Evolutionary conservation across 805 yeast species (phyloP), one percentile per base, ranked within the genome.

Genomic region (Sugiyamaella qingdaonensis): DNA sequence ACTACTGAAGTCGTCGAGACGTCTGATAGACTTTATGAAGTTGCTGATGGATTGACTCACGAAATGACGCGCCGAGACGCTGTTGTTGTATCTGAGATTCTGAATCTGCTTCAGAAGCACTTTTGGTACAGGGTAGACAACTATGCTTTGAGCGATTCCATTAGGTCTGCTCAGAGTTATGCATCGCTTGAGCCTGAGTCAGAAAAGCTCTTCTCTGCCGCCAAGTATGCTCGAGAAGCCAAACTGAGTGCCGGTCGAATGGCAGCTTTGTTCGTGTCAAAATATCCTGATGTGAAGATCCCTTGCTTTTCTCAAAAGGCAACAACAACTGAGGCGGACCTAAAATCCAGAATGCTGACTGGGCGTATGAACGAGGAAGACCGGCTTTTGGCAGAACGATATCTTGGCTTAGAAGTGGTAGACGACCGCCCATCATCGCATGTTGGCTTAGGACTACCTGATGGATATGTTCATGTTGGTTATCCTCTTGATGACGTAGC

Each of bases 221-320:
- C 21, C 10, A 10, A 32, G 5, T 32, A 45, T 32, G 48, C 21
- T 32, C 58, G 56, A 16, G 72, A 65, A 53, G 41, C 65, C 1
- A 46, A 57, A 31, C 27, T 66, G 8, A 47, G 71, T 35, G 57
- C 70, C n/a, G 70, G 72, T 46, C 72, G 72, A 49, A 47, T 65
- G 29, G 54, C 69, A 19, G 59, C 71, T 0, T 42, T 54, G n/a
- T 71, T 58, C 54, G 65, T 69, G 19, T 18, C 48, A 1, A 46
- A 58, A 4, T 54, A 68, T n/a, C 37, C 37, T 9, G 52, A 59
- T 2, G 52, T 73, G 1, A 62, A 66, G 3, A 46, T 72, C 3
- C 52, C 65, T 11, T 58, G 58, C 24, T 57, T 68, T 51, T 68
- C 56, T 59, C 74, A 62, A 50, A 51, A 35, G 10, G 71, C 44